Evolutionary conservation across 768 basidiomycete genomes (phyloP).

Genomic region (Sutorius australiensis): DNA sequence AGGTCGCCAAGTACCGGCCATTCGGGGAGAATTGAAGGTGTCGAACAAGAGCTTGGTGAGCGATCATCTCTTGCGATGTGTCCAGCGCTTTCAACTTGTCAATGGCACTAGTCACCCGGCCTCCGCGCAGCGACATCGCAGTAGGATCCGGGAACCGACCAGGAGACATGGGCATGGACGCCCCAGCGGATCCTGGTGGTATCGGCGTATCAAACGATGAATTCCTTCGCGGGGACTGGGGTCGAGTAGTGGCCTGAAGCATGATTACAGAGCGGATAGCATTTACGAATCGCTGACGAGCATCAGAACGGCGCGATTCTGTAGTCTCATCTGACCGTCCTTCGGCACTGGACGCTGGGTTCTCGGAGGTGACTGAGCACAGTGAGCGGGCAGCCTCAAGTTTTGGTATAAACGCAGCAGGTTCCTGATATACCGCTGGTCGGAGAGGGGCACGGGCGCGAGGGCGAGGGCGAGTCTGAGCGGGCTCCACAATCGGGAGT

Average conservation of each 20-base stretch:
- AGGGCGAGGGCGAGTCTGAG: conserved; percentile 17
- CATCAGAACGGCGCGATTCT: conserved; percentile 25
- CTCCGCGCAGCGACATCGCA: conserved; percentile 34
- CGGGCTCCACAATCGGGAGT: conserved; percentile 21
- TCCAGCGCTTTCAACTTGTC: conserved; percentile 40
- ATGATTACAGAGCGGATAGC: conserved; percentile 48
- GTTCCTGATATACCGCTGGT: conserved; percentile 18
- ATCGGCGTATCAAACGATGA: conserved; percentile 29
- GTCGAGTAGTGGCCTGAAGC: conserved; percentile 34
- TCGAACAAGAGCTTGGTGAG: conserved; percentile 48
- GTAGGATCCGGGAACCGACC: conserved; percentile 32
- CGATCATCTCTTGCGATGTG: conserved; percentile 40
- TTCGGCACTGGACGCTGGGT: conserved; percentile 25
- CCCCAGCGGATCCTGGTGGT: conserved; percentile 16
- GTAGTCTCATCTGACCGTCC: conserved; percentile 27
- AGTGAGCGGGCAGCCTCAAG: conserved; percentile 25
- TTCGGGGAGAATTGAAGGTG: conserved; percentile 56
- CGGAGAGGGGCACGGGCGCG: conserved; percentile 11
- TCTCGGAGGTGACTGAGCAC: conserved; percentile 26
- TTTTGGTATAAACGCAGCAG: conserved; percentile 13
- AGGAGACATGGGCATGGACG: conserved; percentile 33
- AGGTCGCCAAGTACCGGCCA: conserved; percentile 51
- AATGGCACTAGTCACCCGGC: conserved; percentile 38
- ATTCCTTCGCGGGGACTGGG: conserved; percentile 30
- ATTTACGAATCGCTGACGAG: conserved; percentile 37